phyloP scores from a whole-genome alignment of 2,329 filamentous ascomycete species.

The Monosporascus sp. region DNA sequence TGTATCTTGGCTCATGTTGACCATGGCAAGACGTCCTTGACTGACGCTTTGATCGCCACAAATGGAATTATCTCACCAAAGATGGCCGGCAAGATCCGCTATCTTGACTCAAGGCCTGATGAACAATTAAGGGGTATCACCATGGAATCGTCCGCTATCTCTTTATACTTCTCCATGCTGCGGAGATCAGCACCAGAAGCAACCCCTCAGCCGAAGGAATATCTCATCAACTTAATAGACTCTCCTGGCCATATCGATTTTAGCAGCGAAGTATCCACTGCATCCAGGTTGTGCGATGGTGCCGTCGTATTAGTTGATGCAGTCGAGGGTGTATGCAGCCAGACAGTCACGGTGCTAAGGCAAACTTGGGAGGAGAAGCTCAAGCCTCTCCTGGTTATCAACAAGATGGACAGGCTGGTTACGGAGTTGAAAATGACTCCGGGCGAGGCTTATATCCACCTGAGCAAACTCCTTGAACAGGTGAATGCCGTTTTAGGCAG shows the following conservation, averaged over 20 bases:
- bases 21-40: constrained; percentile 96
- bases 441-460: constrained; percentile 78
- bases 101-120: constrained; percentile 91
- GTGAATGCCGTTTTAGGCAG: constrained; percentile 96
- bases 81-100: constrained; percentile 94
- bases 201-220: constrained; percentile 71
- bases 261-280: constrained; percentile 95
- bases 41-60: constrained; percentile 91
- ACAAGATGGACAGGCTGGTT: constrained; percentile 94
- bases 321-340: constrained; percentile 96
- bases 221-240: constrained; percentile 95
- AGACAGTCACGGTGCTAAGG: constrained; percentile 92
- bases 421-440: constrained; percentile 95
- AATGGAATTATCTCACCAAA: constrained; percentile 99
- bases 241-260: constrained; percentile 98
- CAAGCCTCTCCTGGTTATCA: constrained; percentile 90
- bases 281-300: constrained; percentile 88
- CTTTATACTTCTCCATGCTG: constrained; percentile 89
- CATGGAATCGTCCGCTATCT: constrained; percentile 99
- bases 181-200: constrained; percentile 65
- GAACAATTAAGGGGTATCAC: constrained; percentile 95
- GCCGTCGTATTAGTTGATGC: constrained; percentile 93
- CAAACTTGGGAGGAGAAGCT: constrained; percentile 96
- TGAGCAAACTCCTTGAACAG: constrained; percentile 86
- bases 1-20: constrained; percentile 96